Evolutionary conservation across 225 moss, liverwort and hornwort genomes (phyloP).

Genomic region (Marchantia paleacea): DNA sequence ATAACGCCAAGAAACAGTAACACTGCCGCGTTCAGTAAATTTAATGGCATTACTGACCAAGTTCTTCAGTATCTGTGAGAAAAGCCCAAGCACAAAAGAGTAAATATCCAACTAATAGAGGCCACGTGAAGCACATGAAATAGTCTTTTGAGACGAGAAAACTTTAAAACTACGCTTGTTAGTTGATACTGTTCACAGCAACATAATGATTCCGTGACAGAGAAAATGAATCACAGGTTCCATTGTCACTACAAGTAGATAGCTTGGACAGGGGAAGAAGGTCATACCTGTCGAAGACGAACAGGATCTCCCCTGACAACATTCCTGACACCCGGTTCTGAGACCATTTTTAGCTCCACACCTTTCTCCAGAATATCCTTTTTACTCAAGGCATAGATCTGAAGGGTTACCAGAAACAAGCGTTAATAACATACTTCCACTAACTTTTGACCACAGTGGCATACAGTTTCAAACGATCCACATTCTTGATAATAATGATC

Average conservation of each 20-base stretch:
- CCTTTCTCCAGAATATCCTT: constrained; percentile 54
- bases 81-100: neutral
- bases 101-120: neutral
- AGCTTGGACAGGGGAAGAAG: neutral
- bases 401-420: neutral
- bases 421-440: too few species aligned
- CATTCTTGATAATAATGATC: neutral
- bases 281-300: constrained; percentile 59
- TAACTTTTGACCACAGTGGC: neutral
- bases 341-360: constrained; percentile 49
- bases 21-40: constrained; percentile 62
- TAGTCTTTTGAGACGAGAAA: too few species aligned
- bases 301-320: constrained; percentile 86
- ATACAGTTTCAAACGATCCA: neutral
- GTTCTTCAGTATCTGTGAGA: constrained; percentile 59
- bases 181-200: too few species aligned
- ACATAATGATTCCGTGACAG: too few species aligned
- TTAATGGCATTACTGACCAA: constrained; percentile 82
- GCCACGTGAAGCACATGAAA: neutral
- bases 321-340: constrained; percentile 40
- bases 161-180: too few species aligned
- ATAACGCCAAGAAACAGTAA: constrained; percentile 65
- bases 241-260: neutral
- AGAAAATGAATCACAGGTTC: neutral
- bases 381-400: constrained; percentile 54